phyloP scores from a whole-genome alignment of 2,329 filamentous ascomycete species.

The Aspergillus oerlinghausenensis region DNA sequence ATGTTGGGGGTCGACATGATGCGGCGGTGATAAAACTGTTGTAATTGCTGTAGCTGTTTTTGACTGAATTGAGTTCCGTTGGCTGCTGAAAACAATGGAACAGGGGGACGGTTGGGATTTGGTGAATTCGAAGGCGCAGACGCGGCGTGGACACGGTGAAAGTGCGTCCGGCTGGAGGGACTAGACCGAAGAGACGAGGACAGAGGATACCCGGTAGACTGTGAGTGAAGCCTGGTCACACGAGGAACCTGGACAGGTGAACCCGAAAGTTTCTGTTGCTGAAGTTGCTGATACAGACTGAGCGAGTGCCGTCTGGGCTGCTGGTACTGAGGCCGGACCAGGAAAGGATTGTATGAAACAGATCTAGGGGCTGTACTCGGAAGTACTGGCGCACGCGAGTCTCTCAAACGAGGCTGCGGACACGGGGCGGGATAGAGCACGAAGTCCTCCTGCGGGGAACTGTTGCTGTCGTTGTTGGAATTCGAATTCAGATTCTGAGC shows the following conservation, averaged over 20 bases:
- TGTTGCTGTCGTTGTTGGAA: constrained; percentile 26
- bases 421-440: constrained; percentile 38
- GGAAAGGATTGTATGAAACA: constrained; percentile 27
- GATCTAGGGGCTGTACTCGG: constrained; percentile 36
- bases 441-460: constrained; percentile 39
- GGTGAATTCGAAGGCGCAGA: constrained; percentile 37
- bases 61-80: constrained; percentile 22
- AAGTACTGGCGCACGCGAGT: constrained; percentile 32
- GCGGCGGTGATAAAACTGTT: constrained; percentile 25
- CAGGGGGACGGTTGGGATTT: constrained; percentile 33
- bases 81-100: constrained; percentile 20
- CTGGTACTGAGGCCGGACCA: constrained; percentile 31
- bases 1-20: constrained; percentile 39
- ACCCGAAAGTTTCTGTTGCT: constrained; percentile 31
- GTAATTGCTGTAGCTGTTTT: constrained; percentile 25
- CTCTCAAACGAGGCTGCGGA: constrained; percentile 29
- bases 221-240: constrained; percentile 36
- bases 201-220: constrained; percentile 36
- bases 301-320: constrained; percentile 33
- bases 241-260: constrained; percentile 36
- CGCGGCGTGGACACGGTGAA: constrained; percentile 31
- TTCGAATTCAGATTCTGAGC: constrained; percentile 32
- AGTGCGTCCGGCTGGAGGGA: constrained; percentile 29
- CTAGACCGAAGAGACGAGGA: constrained; percentile 36
- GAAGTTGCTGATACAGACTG: constrained; percentile 32